These are phyloP conservation scores for Penicillium sp. DNA, from an alignment of 2,329 filamentous ascomycete genomes.

Conservation along the genomic window DNA sequence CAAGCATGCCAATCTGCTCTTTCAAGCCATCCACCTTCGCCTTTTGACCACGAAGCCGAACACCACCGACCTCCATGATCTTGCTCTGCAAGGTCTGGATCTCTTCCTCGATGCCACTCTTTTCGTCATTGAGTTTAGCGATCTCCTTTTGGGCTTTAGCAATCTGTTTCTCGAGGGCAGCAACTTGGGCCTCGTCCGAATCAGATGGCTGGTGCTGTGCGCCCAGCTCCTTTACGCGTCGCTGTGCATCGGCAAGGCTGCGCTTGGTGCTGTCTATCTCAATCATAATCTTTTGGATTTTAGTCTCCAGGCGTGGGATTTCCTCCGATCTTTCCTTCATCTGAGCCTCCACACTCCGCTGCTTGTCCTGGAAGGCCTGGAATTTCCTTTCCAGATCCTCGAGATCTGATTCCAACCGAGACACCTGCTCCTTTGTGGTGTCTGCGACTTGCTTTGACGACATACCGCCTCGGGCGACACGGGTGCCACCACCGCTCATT, in stretches of 20 bases:
- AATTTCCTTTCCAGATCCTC: constrained; percentile 82
- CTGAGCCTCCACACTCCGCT: constrained; percentile 71
- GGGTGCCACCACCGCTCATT: constrained; percentile 94
- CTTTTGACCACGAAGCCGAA: constrained; percentile 85
- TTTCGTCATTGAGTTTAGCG: constrained; percentile 75
- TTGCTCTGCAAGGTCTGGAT: constrained; percentile 91
- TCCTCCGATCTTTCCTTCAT: constrained; percentile 71
- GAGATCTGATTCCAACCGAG: constrained; percentile 80
- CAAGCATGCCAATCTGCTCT: constrained; percentile 75
- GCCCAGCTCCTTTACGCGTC: constrained; percentile 78
- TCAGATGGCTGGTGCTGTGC: constrained; percentile 78
- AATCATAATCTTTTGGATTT: constrained; percentile 83
- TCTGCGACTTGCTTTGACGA: constrained; percentile 91
- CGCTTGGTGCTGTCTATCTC: constrained; percentile 84
- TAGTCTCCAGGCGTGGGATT: constrained; percentile 81
- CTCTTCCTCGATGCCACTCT: constrained; percentile 84
- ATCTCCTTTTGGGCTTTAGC: constrained; percentile 68
- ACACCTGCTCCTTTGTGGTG: constrained; percentile 81
- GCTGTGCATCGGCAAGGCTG: constrained; percentile 79
- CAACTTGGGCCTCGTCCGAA: constrained; percentile 71
- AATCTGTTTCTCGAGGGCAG: constrained; percentile 73
- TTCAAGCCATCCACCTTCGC: constrained; percentile 86
- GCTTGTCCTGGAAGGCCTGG: constrained; percentile 78
- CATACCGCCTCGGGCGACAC: constrained; percentile 90
- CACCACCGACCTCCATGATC: constrained; percentile 97